These are phyloP conservation scores for Letharia lupina DNA, from an alignment of 495 filamentous ascomycete genomes.

Conservation along the genomic window DNA sequence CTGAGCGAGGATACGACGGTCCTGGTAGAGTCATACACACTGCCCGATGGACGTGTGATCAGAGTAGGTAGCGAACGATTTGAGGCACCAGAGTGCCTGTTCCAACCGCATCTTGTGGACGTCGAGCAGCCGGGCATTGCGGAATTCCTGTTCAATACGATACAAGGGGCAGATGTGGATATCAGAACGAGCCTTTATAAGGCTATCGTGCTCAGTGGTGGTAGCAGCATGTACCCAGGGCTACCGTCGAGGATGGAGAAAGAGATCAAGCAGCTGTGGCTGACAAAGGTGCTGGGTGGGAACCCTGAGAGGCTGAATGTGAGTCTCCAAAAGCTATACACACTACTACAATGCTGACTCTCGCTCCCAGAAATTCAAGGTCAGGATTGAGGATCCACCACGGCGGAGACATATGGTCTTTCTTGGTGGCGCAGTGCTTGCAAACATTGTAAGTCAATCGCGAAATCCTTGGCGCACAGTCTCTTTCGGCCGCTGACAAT, in stretches of 20 bases:
- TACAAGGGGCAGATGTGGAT: constrained; percentile 92
- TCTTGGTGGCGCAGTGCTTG: constrained; percentile 90
- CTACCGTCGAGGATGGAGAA: constrained; percentile 92
- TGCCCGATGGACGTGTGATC: constrained; percentile 93
- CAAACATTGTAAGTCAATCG: constrained; percentile 66
- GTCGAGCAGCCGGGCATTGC: constrained; percentile 95
- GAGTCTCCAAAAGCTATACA: constrained; percentile 22
- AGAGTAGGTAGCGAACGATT: constrained; percentile 93
- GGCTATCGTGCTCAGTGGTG: constrained; percentile 92
- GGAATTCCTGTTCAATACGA: constrained; percentile 96
- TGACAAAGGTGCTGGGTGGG: constrained; percentile 79
- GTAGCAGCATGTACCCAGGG: constrained; percentile 97
- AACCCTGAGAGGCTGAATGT: constrained; percentile 85
- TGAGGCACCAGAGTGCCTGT: constrained; percentile 95
- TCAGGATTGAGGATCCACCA: constrained; percentile 95
- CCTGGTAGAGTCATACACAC: constrained; percentile 91
- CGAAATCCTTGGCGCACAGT: no score
- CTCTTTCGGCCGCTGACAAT: not conserved
- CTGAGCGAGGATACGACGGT: constrained; percentile 97
- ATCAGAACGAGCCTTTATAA: constrained; percentile 89
- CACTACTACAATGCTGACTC: not conserved
- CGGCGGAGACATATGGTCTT: constrained; percentile 98
- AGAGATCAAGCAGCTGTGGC: constrained; percentile 97
- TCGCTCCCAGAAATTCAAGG: constrained; percentile 80
- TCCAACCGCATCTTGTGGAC: constrained; percentile 97